These are phyloP conservation scores for Bruguiera parviflora DNA, from an alignment of 345 rosid species.

Conservation along the genomic window DNA sequence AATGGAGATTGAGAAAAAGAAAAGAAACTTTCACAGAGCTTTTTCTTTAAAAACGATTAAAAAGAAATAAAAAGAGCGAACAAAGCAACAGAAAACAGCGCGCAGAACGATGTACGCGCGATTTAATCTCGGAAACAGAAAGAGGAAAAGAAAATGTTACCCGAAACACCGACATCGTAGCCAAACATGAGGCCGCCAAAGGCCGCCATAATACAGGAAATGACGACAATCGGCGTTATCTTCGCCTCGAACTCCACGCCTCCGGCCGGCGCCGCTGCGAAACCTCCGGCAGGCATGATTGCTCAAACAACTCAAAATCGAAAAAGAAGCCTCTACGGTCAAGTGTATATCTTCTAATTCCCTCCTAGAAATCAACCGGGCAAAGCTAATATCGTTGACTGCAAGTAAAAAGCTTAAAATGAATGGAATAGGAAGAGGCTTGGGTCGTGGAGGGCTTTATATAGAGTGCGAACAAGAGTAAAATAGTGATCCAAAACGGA, in stretches of 20 bases:
- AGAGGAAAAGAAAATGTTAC: constrained; percentile 28
- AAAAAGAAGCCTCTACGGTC: not conserved
- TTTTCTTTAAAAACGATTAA: too few species aligned
- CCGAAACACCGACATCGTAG: constrained; percentile 89
- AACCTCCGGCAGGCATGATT: constrained; percentile 76
- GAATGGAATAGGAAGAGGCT: not conserved
- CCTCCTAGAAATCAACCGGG: too few species aligned
- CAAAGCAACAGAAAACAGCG: too few species aligned
- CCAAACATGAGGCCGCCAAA: constrained; percentile 99
- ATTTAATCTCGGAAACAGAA: not conserved
- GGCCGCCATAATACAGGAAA: constrained; percentile 94
- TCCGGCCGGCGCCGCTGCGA: constrained; percentile 45
- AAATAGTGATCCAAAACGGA: constrained; percentile 14
- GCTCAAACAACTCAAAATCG: not conserved
- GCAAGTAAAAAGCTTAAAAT: not conserved
- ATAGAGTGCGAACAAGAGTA: constrained; percentile 14
- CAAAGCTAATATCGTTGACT: not conserved
- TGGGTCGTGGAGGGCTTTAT: not conserved
- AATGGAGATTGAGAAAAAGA: too few species aligned
- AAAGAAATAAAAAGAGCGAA: too few species aligned
- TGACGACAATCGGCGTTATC: constrained; percentile 83
- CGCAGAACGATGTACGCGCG: too few species aligned
- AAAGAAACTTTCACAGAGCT: too few species aligned
- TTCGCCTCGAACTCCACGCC: constrained; percentile 77
- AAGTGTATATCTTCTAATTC: too few species aligned